These are phyloP conservation scores for Malus hybrid DNA, from an alignment of 331 rosid genomes.

Conservation along the genomic window DNA sequence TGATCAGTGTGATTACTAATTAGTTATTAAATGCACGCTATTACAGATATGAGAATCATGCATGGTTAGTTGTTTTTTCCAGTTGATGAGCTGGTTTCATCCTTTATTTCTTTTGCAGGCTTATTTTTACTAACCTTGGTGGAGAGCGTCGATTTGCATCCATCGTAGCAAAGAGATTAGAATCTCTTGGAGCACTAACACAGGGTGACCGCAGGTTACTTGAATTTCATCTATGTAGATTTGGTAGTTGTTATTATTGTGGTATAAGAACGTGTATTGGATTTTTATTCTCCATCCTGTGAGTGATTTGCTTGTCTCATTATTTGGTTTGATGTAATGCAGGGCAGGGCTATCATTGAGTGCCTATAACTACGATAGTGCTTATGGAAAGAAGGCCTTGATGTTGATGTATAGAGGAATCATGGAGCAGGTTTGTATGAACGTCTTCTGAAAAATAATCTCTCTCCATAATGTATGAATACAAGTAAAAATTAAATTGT, in stretches of 20 bases:
- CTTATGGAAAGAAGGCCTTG: slow-evolving; percentile 84
- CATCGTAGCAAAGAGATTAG: slow-evolving; percentile 95
- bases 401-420: slow-evolving; percentile 87
- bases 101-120: slow-evolving; percentile 45
- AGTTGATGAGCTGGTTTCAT: slow-evolving; percentile 1
- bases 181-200: slow-evolving; percentile 95
- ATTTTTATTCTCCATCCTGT: slow-evolving; percentile 13
- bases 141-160: slow-evolving; percentile 99
- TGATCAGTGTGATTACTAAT: background rate
- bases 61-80: background rate
- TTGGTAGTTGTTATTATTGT: background rate
- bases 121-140: slow-evolving; percentile 91
- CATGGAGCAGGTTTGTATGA: slow-evolving; percentile 75
- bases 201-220: slow-evolving; percentile 98
- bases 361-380: slow-evolving; percentile 94
- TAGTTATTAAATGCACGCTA: background rate
- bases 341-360: slow-evolving; percentile 94
- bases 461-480: slow-evolving; percentile 8
- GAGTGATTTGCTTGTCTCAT: slow-evolving; percentile 18
- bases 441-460: slow-evolving; percentile 14
- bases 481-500: slow-evolving; percentile 2
- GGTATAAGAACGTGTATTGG: slow-evolving; percentile 10
- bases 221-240: slow-evolving; percentile 14
- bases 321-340: slow-evolving; percentile 27
- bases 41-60: background rate